Evolutionary conservation across 2,329 filamentous ascomycete genomes (phyloP), one percentile per base, ranked within the genome.

Genomic region (Tothia fuscella): DNA sequence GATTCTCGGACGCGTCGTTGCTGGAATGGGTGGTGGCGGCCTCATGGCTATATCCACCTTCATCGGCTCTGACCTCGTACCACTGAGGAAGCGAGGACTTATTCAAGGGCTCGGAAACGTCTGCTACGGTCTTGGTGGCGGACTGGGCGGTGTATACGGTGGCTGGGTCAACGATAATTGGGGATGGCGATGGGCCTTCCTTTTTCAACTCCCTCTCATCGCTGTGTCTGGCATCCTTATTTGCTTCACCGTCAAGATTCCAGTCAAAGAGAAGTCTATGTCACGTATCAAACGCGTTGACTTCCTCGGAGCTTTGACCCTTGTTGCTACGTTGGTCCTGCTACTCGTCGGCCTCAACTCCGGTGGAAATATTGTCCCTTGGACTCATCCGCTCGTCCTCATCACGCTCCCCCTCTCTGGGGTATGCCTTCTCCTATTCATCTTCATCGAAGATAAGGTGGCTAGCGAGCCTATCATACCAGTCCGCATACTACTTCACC

Each of bases 31-130:
- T 9, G 80, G 80, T 13, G 80, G 77, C 2, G 82, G 81, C 4
- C 80, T 86, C 72, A 78, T 74, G 16, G 76, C 78, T 0, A 74
- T 84, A 36, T 75, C 79, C 12, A 73, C 69, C 32, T 82, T 87
- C 38, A 59, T 87, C 35, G 58, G 86, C 49, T 80, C 74, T 47
- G 82, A 88, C 55, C 68, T 86, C 17, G 72, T 88, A 3, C 71
- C 80, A 0, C 62, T 87, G 29, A 67, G 80, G 14, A 74, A 84
- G 38, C 66, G 82, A 42, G 82, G 82, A 2, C 66, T 79, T 7
- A 88, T 79, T 76, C 82, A 87, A 56, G 82, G 81, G 5, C 65
- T 78, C 46, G 67, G 85, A 52, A 88, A 87, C 56, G 71, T 87
- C 47, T 69, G 86, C 38, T 86, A 72, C 51, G 79, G 80, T 0